Conservation (phyloP, 129 eudicot species). For the Tagetes erecta region DNA sequence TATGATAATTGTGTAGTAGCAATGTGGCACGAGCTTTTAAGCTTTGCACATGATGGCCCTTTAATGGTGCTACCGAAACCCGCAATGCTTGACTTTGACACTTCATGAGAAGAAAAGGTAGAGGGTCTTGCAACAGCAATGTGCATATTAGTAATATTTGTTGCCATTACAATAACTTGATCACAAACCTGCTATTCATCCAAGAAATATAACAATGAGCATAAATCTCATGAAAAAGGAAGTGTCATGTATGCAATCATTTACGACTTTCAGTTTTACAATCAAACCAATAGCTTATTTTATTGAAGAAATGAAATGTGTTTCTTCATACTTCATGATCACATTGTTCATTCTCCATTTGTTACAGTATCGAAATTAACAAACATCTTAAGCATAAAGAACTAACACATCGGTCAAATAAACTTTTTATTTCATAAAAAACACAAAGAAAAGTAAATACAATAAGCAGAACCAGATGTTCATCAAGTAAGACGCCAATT, state of each 20-base stretch:
- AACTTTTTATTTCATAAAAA: too few relatives aligned
- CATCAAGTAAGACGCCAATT: too few relatives aligned
- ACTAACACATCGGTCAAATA: too few relatives aligned
- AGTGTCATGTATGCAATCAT: background rate
- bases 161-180: constrained; percentile 29
- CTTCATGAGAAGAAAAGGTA: constrained; percentile 39
- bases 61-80: constrained; percentile 35
- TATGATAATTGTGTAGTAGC: constrained; percentile 41
- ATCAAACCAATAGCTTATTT: constrained; percentile 39
- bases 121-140: constrained; percentile 47
- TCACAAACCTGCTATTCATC: constrained; percentile 16
- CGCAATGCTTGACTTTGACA: constrained; percentile 50
- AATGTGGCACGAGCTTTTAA: constrained; percentile 51
- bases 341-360: background rate
- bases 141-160: constrained; percentile 54
- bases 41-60: constrained; percentile 49
- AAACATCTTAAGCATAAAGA: too few relatives aligned
- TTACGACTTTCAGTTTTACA: constrained; percentile 29
- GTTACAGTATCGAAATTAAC: too few relatives aligned
- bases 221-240: background rate
- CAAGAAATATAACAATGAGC: constrained; percentile 4
- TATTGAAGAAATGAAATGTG: background rate
- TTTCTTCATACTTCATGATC: background rate
- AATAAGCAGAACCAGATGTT: too few relatives aligned
- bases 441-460: too few relatives aligned